These are phyloP conservation scores for Tylopilus vinaceipallidus DNA, from an alignment of 768 basidiomycete genomes.

Conservation along the genomic window DNA sequence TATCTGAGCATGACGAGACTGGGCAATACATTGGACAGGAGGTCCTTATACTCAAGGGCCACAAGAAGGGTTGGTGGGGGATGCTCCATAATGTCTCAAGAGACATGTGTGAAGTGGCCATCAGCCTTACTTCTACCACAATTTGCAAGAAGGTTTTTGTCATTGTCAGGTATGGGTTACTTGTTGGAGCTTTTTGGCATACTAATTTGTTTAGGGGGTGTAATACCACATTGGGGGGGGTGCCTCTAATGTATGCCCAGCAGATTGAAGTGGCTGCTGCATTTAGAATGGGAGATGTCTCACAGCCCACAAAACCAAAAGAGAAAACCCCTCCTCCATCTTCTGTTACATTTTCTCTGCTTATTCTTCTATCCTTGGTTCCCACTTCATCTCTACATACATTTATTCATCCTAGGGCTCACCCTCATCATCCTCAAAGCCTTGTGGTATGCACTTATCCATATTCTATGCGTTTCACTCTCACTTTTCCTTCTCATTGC, in stretches of 20 bases:
- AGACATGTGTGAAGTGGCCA: background rate
- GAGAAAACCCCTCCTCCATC: background rate
- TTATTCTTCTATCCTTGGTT: too few relatives aligned
- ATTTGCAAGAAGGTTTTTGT: background rate
- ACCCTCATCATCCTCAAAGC: too few relatives aligned
- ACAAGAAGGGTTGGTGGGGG: constrained; percentile 7
- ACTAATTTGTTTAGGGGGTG: background rate
- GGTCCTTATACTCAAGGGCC: background rate
- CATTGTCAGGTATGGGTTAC: background rate
- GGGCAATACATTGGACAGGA: background rate
- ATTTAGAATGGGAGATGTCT: background rate
- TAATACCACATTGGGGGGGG: background rate
- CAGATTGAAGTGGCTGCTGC: background rate
- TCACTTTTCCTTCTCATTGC: too few relatives aligned
- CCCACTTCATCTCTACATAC: too few relatives aligned
- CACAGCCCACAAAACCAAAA: background rate
- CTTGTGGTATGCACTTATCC: too few relatives aligned
- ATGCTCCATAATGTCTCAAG: background rate
- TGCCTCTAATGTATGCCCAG: background rate
- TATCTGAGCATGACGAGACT: background rate
- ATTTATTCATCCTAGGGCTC: too few relatives aligned
- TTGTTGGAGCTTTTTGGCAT: background rate
- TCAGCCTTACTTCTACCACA: background rate
- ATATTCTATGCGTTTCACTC: too few relatives aligned
- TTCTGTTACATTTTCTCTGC: too few relatives aligned